phyloP scores from a whole-genome alignment of 2,329 filamentous ascomycete species.

The Neurospora sp. region DNA sequence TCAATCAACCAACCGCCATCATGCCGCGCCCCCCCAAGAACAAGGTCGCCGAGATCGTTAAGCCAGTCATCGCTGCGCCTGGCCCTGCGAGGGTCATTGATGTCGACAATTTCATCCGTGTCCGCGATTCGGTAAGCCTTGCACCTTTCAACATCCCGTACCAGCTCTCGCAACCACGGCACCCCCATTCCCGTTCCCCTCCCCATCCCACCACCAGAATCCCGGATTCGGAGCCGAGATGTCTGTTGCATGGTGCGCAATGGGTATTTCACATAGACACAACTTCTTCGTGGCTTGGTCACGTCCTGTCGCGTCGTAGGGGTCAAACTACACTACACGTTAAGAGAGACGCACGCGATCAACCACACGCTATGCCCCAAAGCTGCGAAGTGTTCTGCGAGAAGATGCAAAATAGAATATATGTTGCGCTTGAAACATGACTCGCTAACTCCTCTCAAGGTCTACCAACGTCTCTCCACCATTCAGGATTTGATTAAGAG shows the following conservation, averaged over 20 bases:
- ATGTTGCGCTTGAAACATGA: neutral
- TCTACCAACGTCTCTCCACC: conserved; percentile 66
- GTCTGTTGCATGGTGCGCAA: neutral
- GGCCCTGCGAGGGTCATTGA: conserved; percentile 41
- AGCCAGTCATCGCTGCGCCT: conserved; percentile 15
- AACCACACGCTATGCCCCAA: neutral
- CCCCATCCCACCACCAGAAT: neutral
- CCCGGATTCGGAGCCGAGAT: neutral
- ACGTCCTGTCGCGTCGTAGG: neutral
- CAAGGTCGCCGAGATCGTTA: conserved; percentile 17
- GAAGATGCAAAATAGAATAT: neutral
- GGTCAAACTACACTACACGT: neutral
- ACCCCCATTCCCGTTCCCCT: neutral
- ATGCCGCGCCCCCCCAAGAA: conserved; percentile 40
- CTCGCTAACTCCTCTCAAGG: conserved; percentile 40
- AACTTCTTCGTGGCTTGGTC: neutral
- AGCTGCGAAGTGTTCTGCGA: neutral
- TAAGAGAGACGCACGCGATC: neutral
- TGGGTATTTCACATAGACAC: neutral
- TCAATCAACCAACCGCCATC: conserved; percentile 16
- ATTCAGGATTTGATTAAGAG: conserved; percentile 71
- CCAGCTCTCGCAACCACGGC: conserved; percentile 4
- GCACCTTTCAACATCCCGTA: conserved; percentile 4
- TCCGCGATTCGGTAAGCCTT: conserved; percentile 67
- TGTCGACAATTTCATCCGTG: conserved; percentile 67